Conservation (phyloP, 108 stramenopile species). For the Stephanodiscus minutulus region DNA sequence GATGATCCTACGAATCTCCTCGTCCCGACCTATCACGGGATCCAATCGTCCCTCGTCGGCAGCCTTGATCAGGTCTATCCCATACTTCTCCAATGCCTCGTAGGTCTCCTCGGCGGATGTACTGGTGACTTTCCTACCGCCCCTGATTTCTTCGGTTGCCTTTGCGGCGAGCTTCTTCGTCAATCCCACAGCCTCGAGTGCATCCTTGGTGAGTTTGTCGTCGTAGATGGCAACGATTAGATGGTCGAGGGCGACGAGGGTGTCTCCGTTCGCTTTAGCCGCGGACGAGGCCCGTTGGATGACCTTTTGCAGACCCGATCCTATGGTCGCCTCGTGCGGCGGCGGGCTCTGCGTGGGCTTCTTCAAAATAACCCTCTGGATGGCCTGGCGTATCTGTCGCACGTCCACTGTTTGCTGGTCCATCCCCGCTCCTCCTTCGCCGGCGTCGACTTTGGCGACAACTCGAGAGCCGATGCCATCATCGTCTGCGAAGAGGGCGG, state of each 20-base stretch:
- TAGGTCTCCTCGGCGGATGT: constrained; percentile 72
- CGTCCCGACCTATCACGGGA: constrained; percentile 97
- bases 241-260: constrained; percentile 77
- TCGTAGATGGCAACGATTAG: constrained; percentile 72
- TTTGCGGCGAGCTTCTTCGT: constrained; percentile 66
- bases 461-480: constrained; percentile 77
- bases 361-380: constrained; percentile 68
- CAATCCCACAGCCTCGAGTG: constrained; percentile 55
- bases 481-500: constrained; percentile 61
- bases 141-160: constrained; percentile 68
- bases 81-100: constrained; percentile 75
- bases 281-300: constrained; percentile 64
- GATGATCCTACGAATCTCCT: constrained; percentile 90
- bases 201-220: constrained; percentile 59
- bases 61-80: constrained; percentile 75
- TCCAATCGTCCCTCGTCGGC: constrained; percentile 94
- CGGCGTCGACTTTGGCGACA: constrained; percentile 39
- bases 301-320: constrained; percentile 55
- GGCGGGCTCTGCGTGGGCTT: constrained; percentile 77
- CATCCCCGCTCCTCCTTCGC: constrained; percentile 18
- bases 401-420: constrained; percentile 47
- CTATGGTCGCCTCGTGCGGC: constrained; percentile 70
- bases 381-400: constrained; percentile 57
- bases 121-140: constrained; percentile 67
- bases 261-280: constrained; percentile 80